Evolutionary conservation across 108 stramenopile genomes (phyloP), one percentile per base, ranked within the genome.

Genomic region (Aureococcus anophagefferens): DNA sequence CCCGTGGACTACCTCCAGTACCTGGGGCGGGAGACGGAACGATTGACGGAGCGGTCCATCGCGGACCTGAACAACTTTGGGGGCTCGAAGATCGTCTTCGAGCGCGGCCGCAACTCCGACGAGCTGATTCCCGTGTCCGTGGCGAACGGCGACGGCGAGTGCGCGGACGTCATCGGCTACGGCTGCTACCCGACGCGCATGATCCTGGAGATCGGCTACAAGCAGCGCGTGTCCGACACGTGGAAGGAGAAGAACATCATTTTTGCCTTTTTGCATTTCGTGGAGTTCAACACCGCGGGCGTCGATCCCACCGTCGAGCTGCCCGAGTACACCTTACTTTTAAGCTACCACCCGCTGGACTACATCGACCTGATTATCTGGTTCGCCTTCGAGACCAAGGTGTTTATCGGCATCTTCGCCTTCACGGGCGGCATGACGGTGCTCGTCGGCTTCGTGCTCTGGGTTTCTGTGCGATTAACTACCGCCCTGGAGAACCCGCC

Each of bases 311-410:
- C 9, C 5, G 9, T 13, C 9, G 9, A 5, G 40, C 9, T 11
- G 9, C 13, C 5, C 40, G 40, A 44, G 40, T 44, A 44, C 40
- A 44, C 40, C 13, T 44, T 44, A 44, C 9, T 11, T 44, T 5
- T 44, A 5, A 11, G 9, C 40, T 44, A 44, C 40, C 40, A 44
- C 40, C 40, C 40, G 40, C 83, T 93, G 65, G 85, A 87, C 69
- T 93, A 88, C 77, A 76, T 87, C 70, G 88, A 90, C 29, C 86
- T 93, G 1, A 82, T 93, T 25, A 81, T 90, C 15, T 81, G 85
- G 74, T 93, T 93, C 68, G 89, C 89, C 0, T 91, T 88, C 68
- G 82, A 80, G 63, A 68, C 68, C 4, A 75, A 71, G 35, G 83
- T 91, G 9, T 93, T 93, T 65, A 66, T 88, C n/a, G 72, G 85